Conservation (phyloP, 139 green algal genomes). For the Nannochloris sp. region DNA sequence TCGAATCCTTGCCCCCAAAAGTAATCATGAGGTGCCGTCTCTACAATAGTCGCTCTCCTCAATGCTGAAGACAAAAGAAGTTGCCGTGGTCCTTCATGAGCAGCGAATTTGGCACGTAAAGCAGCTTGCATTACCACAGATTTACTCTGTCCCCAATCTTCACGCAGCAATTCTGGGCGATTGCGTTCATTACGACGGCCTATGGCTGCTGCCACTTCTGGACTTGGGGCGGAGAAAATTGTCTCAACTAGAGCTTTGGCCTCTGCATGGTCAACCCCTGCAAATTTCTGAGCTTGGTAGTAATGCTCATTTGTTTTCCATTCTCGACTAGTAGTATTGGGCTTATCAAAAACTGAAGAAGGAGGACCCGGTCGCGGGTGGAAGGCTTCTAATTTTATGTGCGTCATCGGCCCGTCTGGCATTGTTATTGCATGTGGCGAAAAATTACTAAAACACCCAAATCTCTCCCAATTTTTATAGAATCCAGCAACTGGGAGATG, state of each 20-base stretch:
- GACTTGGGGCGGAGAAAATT: slow-evolving; percentile 59
- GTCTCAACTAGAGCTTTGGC: slow-evolving; percentile 45
- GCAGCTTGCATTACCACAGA: slow-evolving; percentile 74
- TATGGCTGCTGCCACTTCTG: slow-evolving; percentile 85
- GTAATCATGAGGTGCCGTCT: slow-evolving; percentile 72
- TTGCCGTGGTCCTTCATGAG: slow-evolving; percentile 50
- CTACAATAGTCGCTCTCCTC: slow-evolving; percentile 40
- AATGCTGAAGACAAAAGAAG: slow-evolving; percentile 63
- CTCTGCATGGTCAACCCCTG: slow-evolving; percentile 22
- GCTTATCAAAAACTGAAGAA: background rate
- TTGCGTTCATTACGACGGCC: slow-evolving; percentile 58
- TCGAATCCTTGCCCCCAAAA: slow-evolving; percentile 88
- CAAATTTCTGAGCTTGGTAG: slow-evolving; percentile 89
- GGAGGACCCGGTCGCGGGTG: background rate
- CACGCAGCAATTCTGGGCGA: slow-evolving; percentile 61
- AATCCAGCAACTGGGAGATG: slow-evolving; percentile 49
- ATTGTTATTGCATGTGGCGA: slow-evolving; percentile 80
- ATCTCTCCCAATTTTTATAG: slow-evolving; percentile 94
- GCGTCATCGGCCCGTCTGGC: slow-evolving; percentile 27
- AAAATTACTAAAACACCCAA: slow-evolving; percentile 93
- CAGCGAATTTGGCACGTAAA: slow-evolving; percentile 75
- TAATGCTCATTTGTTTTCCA: slow-evolving; percentile 89
- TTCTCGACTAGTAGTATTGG: background rate
- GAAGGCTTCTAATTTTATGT: background rate
- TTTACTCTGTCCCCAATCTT: slow-evolving; percentile 76